Evolutionary conservation across 2,329 filamentous ascomycete species (phyloP).

Genomic region (Colletotrichum horii): DNA sequence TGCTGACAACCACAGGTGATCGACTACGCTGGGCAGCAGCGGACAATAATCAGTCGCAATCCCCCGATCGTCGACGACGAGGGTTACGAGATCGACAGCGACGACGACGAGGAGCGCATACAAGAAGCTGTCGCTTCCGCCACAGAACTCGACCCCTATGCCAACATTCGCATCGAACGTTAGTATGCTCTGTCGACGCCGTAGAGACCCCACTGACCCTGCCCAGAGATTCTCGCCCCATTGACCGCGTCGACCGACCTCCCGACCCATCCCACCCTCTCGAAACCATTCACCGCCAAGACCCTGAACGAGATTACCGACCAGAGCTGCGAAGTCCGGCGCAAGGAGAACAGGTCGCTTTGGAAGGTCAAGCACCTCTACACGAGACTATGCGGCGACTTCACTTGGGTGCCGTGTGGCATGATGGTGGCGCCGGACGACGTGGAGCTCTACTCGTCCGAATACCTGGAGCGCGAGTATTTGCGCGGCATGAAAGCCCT

Average conservation of each 20-base stretch:
- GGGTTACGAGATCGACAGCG: slow-evolving; percentile 77
- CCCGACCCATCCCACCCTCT: slow-evolving; percentile 75
- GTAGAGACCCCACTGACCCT: slow-evolving; percentile 30
- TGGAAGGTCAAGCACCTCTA: slow-evolving; percentile 78
- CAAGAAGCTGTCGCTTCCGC: slow-evolving; percentile 66
- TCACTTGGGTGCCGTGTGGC: slow-evolving; percentile 68
- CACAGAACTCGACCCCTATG: slow-evolving; percentile 77
- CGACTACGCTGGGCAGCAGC: slow-evolving; percentile 74
- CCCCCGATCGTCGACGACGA: slow-evolving; percentile 77
- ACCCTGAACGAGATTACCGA: slow-evolving; percentile 74
- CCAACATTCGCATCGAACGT: slow-evolving; percentile 75
- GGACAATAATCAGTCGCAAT: slow-evolving; percentile 77
- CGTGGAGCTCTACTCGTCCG: slow-evolving; percentile 57
- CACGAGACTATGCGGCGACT: slow-evolving; percentile 76
- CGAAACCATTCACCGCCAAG: slow-evolving; percentile 75
- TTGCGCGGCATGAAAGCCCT: slow-evolving; percentile 22
- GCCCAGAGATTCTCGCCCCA: slow-evolving; percentile 73
- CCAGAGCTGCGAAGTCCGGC: slow-evolving; percentile 73
- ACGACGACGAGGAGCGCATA: slow-evolving; percentile 69
- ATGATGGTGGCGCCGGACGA: slow-evolving; percentile 63
- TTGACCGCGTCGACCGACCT: slow-evolving; percentile 78
- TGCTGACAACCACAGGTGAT: slow-evolving; percentile 56
- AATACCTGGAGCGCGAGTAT: slow-evolving; percentile 44
- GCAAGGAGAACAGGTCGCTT: slow-evolving; percentile 75
- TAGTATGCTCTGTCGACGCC: slow-evolving; percentile 33